These are phyloP conservation scores for Casuarina glauca DNA, from an alignment of 306 rosid genomes.

Conservation along the genomic window DNA sequence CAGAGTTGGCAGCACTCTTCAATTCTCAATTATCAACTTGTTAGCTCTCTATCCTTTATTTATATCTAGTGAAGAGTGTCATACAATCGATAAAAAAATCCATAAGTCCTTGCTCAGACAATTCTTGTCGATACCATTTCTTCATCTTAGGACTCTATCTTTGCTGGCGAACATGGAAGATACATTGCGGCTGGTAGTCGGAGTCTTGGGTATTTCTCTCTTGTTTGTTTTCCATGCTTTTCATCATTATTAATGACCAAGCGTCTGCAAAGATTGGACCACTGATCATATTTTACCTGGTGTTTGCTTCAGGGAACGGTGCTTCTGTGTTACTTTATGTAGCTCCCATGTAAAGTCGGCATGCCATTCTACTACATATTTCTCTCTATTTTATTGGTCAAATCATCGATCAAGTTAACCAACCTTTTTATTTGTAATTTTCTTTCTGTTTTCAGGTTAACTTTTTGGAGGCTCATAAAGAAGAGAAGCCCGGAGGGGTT, in stretches of 20 bases:
- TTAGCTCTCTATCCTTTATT: slow-evolving; percentile 4
- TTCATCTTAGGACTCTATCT: slow-evolving; percentile 5
- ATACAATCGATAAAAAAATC: background rate
- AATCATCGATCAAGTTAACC: background rate
- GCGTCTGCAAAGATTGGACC: background rate
- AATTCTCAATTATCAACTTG: slow-evolving; percentile 17
- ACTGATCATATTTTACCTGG: background rate
- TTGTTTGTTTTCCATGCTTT: slow-evolving; percentile 4
- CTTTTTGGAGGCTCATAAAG: slow-evolving; percentile 64
- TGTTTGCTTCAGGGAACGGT: slow-evolving; percentile 65
- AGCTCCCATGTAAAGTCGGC: slow-evolving; percentile 62
- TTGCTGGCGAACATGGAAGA: slow-evolving; percentile 29
- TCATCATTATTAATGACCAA: slow-evolving; percentile 3
- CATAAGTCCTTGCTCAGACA: slow-evolving; percentile 17
- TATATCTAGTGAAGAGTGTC: slow-evolving; percentile 19
- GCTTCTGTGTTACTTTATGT: slow-evolving; percentile 62
- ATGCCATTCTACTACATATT: background rate
- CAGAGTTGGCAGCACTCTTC: slow-evolving; percentile 31
- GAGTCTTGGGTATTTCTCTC: slow-evolving; percentile 54
- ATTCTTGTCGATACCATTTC: slow-evolving; percentile 10
- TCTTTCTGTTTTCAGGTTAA: slow-evolving; percentile 37
- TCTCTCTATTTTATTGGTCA: background rate
- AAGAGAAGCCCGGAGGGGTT: slow-evolving; percentile 78
- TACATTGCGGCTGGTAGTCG: slow-evolving; percentile 48
- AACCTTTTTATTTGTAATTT: background rate